Base-by-base conservation (phyloP, 176 grass and related monocot genomes). In the Alloteropsis semialata region DNA sequence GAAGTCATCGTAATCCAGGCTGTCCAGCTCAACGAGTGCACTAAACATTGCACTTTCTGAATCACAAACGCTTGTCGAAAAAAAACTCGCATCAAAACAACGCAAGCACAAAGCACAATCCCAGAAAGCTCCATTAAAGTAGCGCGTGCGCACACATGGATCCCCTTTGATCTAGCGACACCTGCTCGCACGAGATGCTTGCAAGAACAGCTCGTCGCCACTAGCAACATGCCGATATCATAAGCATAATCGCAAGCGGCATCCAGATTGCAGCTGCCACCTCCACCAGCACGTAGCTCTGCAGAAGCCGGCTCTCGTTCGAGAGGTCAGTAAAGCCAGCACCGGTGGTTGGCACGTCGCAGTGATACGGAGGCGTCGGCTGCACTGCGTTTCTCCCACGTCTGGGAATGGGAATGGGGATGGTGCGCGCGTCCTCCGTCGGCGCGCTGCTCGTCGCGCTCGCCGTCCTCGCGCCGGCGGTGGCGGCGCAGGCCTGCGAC, bases 401-500 rank as follows among this genome's bases (percentile, higher is more conserved):
- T 69, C 84, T 17, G 68, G 51, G 36, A 75, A 98, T 55, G 11
- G 43, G 34, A 36, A 36, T 95, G 93, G 82, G 48, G 16, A 72
- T 90, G 93, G 82, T 65, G 64, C 66, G 59, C 65, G 72, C 65
- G 65, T 27, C n/a, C 62, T 27, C n/a, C 62, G 46, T 12, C 53
- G 72, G 33, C 66, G 74, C 77, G 42, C 58, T 96, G 55, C 69
- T 93, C 30, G 59, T 72, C 66, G 65, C 24, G 82, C 84, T 14
- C 61, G 87, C 54, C 34, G 56, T 69, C 34, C 60, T 88, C 49
- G 82, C 61, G 24, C 67, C 69, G 42, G 57, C 49, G 37, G 97
- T 73, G 15, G 73, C 63, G 67, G 80, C 88, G 34, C 87, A 92
- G 78, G 33, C 45, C 84, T 99, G 97, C 83, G 74, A 72, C 63